phyloP scores from a whole-genome alignment of 345 rosid species.

The Atalantia buxifolia region DNA sequence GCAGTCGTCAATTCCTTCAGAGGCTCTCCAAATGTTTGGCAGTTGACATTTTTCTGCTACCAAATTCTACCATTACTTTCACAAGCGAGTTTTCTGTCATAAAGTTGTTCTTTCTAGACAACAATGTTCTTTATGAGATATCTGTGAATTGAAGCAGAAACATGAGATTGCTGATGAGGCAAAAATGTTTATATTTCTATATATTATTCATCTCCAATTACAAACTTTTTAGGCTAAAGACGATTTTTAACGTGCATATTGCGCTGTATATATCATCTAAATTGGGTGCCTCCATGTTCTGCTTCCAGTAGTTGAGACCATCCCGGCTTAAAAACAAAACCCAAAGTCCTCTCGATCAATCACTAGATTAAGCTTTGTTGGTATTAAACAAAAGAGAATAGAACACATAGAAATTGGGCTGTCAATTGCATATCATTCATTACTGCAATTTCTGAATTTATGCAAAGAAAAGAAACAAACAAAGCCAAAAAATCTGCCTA shows the following conservation, averaged over 20 bases:
- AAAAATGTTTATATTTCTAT: neutral
- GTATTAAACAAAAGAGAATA: too few relatives aligned
- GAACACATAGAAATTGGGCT: too few relatives aligned
- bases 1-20: too few relatives aligned
- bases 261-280: neutral
- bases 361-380: neutral
- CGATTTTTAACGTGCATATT: neutral
- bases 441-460: too few relatives aligned
- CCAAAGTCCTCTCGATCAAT: neutral
- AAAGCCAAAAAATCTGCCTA: too few relatives aligned
- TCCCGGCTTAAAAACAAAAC: neutral
- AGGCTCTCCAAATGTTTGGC: too few relatives aligned
- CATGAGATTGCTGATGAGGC: neutral
- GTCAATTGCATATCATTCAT: too few relatives aligned
- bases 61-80: too few relatives aligned
- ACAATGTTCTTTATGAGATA: neutral
- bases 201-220: neutral
- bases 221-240: neutral
- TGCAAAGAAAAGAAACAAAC: too few relatives aligned
- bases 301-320: neutral
- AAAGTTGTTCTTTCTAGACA: neutral
- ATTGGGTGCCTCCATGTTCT: neutral
- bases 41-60: too few relatives aligned
- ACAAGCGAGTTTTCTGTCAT: neutral
- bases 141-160: too few relatives aligned